Evolutionary conservation across 352 stramenopile genomes (phyloP).

Genomic region (Blastocystis sp.): DNA sequence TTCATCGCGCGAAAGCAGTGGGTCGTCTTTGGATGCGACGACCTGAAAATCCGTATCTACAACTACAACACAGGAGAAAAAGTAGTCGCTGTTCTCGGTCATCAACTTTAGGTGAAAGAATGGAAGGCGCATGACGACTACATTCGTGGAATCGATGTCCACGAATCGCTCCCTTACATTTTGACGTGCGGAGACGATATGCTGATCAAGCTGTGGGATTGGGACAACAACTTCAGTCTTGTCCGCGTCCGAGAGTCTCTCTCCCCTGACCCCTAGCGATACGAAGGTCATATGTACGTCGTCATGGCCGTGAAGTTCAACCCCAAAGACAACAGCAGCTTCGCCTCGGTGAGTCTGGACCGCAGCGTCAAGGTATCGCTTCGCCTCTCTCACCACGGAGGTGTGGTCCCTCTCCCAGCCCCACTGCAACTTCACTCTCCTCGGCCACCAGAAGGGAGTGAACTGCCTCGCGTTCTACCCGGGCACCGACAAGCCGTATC

Average conservation of each 20-base stretch:
- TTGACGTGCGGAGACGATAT: conserved; percentile 91
- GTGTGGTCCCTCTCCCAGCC: conserved; percentile 75
- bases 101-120: conserved; percentile 63
- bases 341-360: conserved; percentile 89
- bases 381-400: not conserved
- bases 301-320: conserved; percentile 98
- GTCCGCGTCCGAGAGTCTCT: not conserved
- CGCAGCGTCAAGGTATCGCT: conserved; percentile 78
- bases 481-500: conserved; percentile 91
- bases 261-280: not conserved
- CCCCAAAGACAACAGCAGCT: conserved; percentile 94
- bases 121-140: conserved; percentile 95
- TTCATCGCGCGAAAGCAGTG: conserved; percentile 78
- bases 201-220: conserved; percentile 98
- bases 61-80: conserved; percentile 99
- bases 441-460: conserved; percentile 83
- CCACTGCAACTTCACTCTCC: conserved; percentile 81
- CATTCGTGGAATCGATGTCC: conserved; percentile 87
- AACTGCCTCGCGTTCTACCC: conserved; percentile 98
- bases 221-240: conserved; percentile 29
- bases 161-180: conserved; percentile 86
- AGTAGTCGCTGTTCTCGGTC: conserved; percentile 60
- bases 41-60: conserved; percentile 85
- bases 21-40: conserved; percentile 73
- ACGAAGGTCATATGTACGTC: conserved; percentile 80